Evolutionary conservation across 2,329 filamentous ascomycete genomes (phyloP), one percentile per base, ranked within the genome.

Genomic region (Paradendryphiella salina): DNA sequence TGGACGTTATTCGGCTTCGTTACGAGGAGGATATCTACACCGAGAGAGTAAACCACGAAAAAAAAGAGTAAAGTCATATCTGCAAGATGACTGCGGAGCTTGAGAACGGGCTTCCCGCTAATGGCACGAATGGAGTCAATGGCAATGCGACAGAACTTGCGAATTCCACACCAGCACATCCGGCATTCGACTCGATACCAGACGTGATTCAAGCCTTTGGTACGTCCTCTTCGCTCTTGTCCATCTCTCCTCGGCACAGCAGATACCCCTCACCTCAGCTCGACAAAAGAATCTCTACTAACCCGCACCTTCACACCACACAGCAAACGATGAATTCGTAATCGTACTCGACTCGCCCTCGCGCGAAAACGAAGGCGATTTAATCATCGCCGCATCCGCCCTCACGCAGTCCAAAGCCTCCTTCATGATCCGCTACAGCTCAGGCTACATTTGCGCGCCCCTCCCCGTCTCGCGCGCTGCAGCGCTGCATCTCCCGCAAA

Each of bases 361-460:
- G 56, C 92, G 94, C 74, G 94, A 99, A 76, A 99, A 99, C 75
- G 94, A 99, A 82, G 94, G 92, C 74, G 94, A 99, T 77, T 84
- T 99, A 40, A 96, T 97, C 75, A 95, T 97, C 70, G 90, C 94
- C 61, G 93, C 91, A 56, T 80, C 90, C 61, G 82, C 88, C 66
- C 78, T 96, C 59, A 96, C 93, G 7, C 82, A 91, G 18, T 83
- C 89, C 60, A 93, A 97, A 77, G 95, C 96, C 86, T 90, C 91
- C 66, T 99, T 96, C 80, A 87, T 99, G 82, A 84, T 99, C 74
- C 90, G 91, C 67, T 85, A 96, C 79, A 88, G 89, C 36, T 84
- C 90, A 3, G 94, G 94, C 70, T 85, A 93, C 69, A 87, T 99
- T 77, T 97, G 94, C 84, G 89, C 88, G 0, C 93, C 94, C 13